A percentile compares a stretch with the other conserved stretches of the same genome.
These are phyloP conservation scores for Xylariaceae sp. DNA, from an alignment of 2,329 filamentous ascomycete species.

Conservation along the genomic window DNA sequence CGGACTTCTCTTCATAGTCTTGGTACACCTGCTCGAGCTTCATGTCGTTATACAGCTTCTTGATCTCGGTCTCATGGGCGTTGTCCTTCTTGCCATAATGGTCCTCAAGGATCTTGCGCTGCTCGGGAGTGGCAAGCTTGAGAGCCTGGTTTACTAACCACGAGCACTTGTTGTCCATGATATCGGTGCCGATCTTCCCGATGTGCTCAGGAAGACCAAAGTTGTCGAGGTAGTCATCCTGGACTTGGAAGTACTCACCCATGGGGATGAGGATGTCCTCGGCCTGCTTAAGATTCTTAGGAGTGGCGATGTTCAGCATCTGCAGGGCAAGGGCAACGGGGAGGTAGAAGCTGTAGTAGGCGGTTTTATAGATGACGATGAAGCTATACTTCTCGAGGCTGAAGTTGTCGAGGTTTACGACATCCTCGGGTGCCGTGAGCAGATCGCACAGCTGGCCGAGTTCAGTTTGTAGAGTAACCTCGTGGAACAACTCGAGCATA, in stretches of 20 bases:
- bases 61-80: slow-evolving; percentile 81
- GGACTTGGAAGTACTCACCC: slow-evolving; percentile 98
- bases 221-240: slow-evolving; percentile 99
- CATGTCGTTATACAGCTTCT: slow-evolving; percentile 87
- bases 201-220: slow-evolving; percentile 92
- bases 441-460: slow-evolving; percentile 94
- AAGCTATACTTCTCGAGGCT: slow-evolving; percentile 94
- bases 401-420: slow-evolving; percentile 94
- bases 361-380: slow-evolving; percentile 99
- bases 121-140: slow-evolving; percentile 78
- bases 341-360: slow-evolving; percentile 99
- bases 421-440: slow-evolving; percentile 92
- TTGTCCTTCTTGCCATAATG: slow-evolving; percentile 95
- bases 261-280: slow-evolving; percentile 94
- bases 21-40: slow-evolving; percentile 83
- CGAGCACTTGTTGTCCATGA: slow-evolving; percentile 99
- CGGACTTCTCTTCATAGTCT: slow-evolving; percentile 87
- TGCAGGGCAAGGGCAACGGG: slow-evolving; percentile 90
- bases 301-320: slow-evolving; percentile 83
- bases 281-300: slow-evolving; percentile 86
- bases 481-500: slow-evolving; percentile 94
- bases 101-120: slow-evolving; percentile 85
- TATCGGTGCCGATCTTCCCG: slow-evolving; percentile 98
- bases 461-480: slow-evolving; percentile 92
- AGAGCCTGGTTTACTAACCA: slow-evolving; percentile 98